A percentile compares a stretch with the other conserved stretches of the same genome.
phyloP scores from a whole-genome alignment of 352 stramenopile species.

The Phytophthora megakarya region DNA sequence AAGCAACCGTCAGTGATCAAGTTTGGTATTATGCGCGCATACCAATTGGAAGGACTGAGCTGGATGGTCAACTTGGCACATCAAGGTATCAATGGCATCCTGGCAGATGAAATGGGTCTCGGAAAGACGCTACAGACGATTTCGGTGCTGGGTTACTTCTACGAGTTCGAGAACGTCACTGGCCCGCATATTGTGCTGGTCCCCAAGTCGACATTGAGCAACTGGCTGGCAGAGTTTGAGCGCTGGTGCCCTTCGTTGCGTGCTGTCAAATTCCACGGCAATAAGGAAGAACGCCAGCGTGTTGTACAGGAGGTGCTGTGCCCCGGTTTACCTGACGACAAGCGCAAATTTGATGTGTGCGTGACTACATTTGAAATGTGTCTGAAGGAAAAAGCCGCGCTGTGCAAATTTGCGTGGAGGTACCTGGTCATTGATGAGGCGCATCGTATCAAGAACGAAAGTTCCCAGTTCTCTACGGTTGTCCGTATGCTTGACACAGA shows the following conservation, averaged over 20 bases:
- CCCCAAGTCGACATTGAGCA: constrained; percentile 93
- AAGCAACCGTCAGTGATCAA: constrained; percentile 93
- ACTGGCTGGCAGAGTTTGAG: constrained; percentile 94
- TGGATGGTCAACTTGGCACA: constrained; percentile 99
- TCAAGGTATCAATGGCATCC: constrained; percentile 98
- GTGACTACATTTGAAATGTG: constrained; percentile 98
- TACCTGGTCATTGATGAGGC: constrained; percentile 90
- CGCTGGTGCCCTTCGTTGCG: constrained; percentile 93
- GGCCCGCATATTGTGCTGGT: constrained; percentile 95
- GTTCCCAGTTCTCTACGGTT: constrained; percentile 87
- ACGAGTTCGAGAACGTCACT: constrained; percentile 81
- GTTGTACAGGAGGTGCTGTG: constrained; percentile 91
- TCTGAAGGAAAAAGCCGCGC: constrained; percentile 86
- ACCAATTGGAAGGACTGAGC: constrained; percentile 98
- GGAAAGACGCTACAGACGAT: constrained; percentile 97
- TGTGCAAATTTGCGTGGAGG: constrained; percentile 91
- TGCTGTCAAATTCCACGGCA: constrained; percentile 93
- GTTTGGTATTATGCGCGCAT: constrained; percentile 95
- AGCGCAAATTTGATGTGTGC: constrained; percentile 96
- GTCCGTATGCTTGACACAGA: constrained; percentile 86
- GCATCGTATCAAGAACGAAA: constrained; percentile 90
- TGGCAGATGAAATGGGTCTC: constrained; percentile 98
- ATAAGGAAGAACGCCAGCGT: constrained; percentile 87
- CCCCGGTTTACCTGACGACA: constrained; percentile 83
- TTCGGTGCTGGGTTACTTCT: constrained; percentile 85